Evolutionary conservation across 129 eudicot species (phyloP), one percentile per base, ranked within the genome.

Genomic region (Apium graveolens): DNA sequence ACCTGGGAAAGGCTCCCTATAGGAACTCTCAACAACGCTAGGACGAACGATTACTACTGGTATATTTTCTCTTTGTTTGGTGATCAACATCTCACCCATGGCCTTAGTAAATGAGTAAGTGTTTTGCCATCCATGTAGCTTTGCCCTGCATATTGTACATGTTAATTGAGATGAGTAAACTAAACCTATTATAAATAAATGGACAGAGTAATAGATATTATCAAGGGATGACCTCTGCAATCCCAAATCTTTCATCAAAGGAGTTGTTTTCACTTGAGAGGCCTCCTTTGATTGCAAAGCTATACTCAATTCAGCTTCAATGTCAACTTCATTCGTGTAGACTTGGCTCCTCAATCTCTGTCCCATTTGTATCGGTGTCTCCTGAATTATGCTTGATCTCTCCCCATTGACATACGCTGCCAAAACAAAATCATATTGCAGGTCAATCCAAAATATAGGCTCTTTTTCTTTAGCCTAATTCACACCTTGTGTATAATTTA

Each of bases 1-100:
- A 18, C 94, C 94, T 5, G 91, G 86, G 51, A 87, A 85, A 1
- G 89, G 91, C 71, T 89, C 91, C 82, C 77, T 87, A 63, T 73
- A 87, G 20, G 91, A 76, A 41, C 89, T 85, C 1, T 85, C 84
- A 43, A 89, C 65, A 31, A 87, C 83, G 21, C 89, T 83, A 20
- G 94, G 91, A 45, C 91, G 91, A 18, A 89, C 34, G 27, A 87
- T 76, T 42, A 87, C 94, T n/a, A 85, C 45, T 0, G 89, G 81
- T 37, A 83, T 60, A 76, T 83, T 81, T 29, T 38, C 79, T 69
- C 82, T 82, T 46, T 71, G n/a, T 4, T 76, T 35, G 11, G 75
- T 80, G 20, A 87, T 5, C 74, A 89, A 27, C 94, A 89, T 87
- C 83, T 89, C 91, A 11, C 89, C 94, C 84, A 89, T 76, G 5